These are phyloP conservation scores for Solanum medicagineum DNA, from an alignment of 257 asterid genomes.

Conservation along the genomic window DNA sequence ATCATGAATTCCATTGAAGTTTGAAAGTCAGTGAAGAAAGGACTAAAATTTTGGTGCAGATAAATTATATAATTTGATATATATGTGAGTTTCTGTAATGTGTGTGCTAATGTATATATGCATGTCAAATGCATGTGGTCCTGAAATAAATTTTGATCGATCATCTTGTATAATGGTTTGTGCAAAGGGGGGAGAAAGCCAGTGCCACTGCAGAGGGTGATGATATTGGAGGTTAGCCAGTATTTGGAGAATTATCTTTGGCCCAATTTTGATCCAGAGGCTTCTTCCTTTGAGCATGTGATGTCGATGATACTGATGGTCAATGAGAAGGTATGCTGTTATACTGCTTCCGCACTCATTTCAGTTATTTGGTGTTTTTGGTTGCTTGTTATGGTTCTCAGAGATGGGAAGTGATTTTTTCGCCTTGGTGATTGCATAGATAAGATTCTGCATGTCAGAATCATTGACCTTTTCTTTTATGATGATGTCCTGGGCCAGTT, in stretches of 20 bases:
- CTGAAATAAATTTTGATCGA: not conserved
- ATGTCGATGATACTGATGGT: conserved; percentile 98
- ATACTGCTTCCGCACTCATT: not conserved
- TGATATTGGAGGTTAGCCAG: conserved; percentile 97
- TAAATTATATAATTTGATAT: not conserved
- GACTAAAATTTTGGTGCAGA: not conserved
- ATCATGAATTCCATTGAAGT: not conserved
- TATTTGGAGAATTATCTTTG: conserved; percentile 92
- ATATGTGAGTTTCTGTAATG: not conserved
- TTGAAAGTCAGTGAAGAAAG: not conserved
- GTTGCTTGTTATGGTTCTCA: not conserved
- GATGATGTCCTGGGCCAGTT: not conserved
- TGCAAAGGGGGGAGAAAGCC: conserved; percentile 73
- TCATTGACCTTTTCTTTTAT: not conserved
- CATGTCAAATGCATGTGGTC: not conserved
- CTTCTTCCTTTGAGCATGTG: conserved; percentile 85
- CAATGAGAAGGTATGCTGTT: conserved; percentile 78
- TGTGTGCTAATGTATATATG: not conserved
- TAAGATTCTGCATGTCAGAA: not conserved
- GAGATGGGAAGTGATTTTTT: not conserved
- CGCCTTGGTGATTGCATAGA: not conserved
- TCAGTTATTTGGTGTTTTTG: not conserved
- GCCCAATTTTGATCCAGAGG: conserved; percentile 87
- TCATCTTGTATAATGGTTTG: conserved; percentile 2
- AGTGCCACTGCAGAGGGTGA: conserved; percentile 92